Percentiles rank a stretch among this genome's conserved stretches.
phyloP scores from a whole-genome alignment of 805 yeast species.

The Candida krabiensis region DNA sequence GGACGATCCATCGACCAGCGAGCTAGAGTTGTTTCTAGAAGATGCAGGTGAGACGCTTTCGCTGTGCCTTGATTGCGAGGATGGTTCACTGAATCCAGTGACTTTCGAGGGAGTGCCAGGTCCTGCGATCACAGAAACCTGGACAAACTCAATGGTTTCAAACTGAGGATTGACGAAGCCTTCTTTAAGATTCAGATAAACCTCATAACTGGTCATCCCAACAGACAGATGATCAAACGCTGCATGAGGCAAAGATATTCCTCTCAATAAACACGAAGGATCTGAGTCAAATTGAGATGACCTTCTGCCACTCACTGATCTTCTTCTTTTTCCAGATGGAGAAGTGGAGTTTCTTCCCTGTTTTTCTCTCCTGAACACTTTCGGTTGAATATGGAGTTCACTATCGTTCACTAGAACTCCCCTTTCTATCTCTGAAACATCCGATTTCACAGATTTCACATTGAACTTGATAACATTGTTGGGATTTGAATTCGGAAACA shows the following conservation, averaged over 20 bases:
- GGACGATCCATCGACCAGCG: slow-evolving; percentile 14
- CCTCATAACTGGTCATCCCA: slow-evolving; percentile 32
- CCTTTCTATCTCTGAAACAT: slow-evolving; percentile 23
- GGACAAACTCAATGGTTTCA: slow-evolving; percentile 42
- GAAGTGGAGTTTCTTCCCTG: slow-evolving; percentile 9
- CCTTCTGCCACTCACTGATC: slow-evolving; percentile 31
- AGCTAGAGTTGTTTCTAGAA: slow-evolving; percentile 10
- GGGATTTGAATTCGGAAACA: slow-evolving; percentile 67
- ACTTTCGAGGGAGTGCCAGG: slow-evolving; percentile 40
- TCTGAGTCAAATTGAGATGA: slow-evolving; percentile 31
- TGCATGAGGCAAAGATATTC: slow-evolving; percentile 55
- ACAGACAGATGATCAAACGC: slow-evolving; percentile 24
- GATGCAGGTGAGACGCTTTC: slow-evolving; percentile 4
- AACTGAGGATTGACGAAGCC: slow-evolving; percentile 29
- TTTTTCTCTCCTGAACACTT: slow-evolving; percentile 29
- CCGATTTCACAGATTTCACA: slow-evolving; percentile 45
- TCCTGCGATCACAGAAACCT: slow-evolving; percentile 53
- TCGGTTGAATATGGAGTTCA: slow-evolving; percentile 66
- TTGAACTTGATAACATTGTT: slow-evolving; percentile 57
- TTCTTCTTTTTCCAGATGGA: slow-evolving; percentile 21
- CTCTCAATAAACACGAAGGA: slow-evolving; percentile 47
- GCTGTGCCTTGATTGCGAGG: background rate
- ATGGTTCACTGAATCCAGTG: slow-evolving; percentile 13
- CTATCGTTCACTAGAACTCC: slow-evolving; percentile 43
- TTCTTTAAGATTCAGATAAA: slow-evolving; percentile 46